These are phyloP conservation scores for Kazachstania sp. DNA, from an alignment of 1,139 yeast species.

Conservation along the genomic window DNA sequence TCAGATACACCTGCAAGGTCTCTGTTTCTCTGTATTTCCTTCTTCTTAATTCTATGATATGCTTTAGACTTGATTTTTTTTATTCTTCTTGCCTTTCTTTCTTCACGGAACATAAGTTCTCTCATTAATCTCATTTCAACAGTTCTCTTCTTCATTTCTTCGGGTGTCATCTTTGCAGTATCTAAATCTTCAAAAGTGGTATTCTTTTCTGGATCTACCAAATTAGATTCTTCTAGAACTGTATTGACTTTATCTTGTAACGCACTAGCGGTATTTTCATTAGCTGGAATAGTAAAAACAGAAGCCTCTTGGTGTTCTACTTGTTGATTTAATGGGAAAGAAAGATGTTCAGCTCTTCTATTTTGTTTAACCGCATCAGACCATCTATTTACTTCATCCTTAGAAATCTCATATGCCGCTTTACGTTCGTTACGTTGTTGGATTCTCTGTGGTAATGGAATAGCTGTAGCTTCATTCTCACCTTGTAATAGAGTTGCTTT, in stretches of 20 bases:
- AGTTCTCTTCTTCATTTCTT: constrained; percentile 70
- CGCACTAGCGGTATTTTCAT: constrained; percentile 44
- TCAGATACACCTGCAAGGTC: constrained; percentile 53
- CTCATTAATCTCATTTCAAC: constrained; percentile 85
- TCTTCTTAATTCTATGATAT: constrained; percentile 77
- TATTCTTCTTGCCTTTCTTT: constrained; percentile 78
- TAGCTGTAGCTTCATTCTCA: constrained; percentile 43
- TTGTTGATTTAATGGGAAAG: constrained; percentile 18
- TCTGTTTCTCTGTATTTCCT: constrained; percentile 65
- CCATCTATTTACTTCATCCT: constrained; percentile 84
- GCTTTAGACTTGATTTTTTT: constrained; percentile 92
- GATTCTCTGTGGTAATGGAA: constrained; percentile 79
- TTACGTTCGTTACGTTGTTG: constrained; percentile 79
- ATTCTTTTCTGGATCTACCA: constrained; percentile 65
- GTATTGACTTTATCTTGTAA: constrained; percentile 59
- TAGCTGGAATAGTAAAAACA: constrained; percentile 43
- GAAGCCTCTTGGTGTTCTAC: constrained; percentile 37
- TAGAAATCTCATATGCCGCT: constrained; percentile 86
- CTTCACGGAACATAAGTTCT: constrained; percentile 93
- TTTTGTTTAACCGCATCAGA: constrained; percentile 70
- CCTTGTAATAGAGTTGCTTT: constrained; percentile 48
- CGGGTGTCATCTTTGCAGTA: constrained; percentile 70
- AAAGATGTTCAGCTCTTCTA: constrained; percentile 68
- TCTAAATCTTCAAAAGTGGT: constrained; percentile 83
- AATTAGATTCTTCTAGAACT: constrained; percentile 55